Evolutionary conservation across 352 stramenopile species (phyloP), one percentile per base, ranked within the genome.

Genomic region (Pythium biforme): DNA sequence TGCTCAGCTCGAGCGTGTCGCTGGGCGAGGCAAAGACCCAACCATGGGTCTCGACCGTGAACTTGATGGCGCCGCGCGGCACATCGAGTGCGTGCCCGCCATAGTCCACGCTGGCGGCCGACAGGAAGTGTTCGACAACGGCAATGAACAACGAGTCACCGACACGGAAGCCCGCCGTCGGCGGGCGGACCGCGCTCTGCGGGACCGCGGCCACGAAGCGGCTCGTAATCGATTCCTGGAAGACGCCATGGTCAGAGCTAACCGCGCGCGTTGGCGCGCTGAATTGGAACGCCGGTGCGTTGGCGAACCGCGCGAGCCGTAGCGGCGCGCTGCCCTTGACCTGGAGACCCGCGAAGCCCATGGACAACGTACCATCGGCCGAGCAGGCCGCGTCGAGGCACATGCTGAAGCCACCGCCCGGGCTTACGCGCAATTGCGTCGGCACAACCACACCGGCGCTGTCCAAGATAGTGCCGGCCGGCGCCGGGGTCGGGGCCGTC

Each of bases 321-420:
- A 52, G 19, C 2, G 8, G 25, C 1, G 10, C 29, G 7, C 17
- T 47, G 4, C 45, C 56, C 3, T 8, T 20, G 4, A 25, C 17
- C 15, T 29, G 14, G 5, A 55, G 17, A 17, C 56, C 56, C 12
- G 20, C 25, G 34, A 63, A 63, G 19, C 56, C 46, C 45, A 63
- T 48, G 15, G 25, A 4, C 11, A 63, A 2, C 2, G 20, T 33
- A 31, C 34, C 31, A 11, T 26, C 25, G 20, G 45, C n/a, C 25
- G 33, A 27, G 31, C 56, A 63, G 2, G 33, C 34, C 29, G 56
- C 15, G 29, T 63, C 46, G 17, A 54, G n/a, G 33, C 56, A 63
- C 8, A 63, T 12, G 17, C 29, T 31, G 25, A 63, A 63, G 0
- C 10, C 22, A 4, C 43, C 56, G n/a, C 56, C 45, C 17, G n/a